A percentile compares a stretch with the other conserved stretches of the same genome.
Conservation (phyloP, 352 stramenopile genomes). For the Globisporangium lucens region DNA sequence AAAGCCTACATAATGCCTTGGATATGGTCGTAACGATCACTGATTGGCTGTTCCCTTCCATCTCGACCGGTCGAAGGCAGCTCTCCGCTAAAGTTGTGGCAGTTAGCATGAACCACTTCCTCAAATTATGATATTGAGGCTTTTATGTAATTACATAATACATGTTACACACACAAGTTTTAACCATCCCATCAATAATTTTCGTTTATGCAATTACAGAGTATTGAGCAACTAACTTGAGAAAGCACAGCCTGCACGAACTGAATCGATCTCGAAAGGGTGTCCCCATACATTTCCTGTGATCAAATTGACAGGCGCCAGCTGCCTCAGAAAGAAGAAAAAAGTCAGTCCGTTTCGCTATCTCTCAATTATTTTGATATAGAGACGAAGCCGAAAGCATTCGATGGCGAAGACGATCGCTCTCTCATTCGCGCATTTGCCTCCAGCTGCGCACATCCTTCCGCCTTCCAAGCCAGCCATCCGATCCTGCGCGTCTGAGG, state of each 20-base stretch:
- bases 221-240: neutral
- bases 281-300: neutral
- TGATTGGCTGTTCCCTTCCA: conserved; percentile 1
- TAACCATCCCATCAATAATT: neutral
- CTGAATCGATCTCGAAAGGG: conserved; percentile 1
- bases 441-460: conserved; percentile 10
- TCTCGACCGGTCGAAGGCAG: neutral
- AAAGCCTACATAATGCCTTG: neutral
- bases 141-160: neutral
- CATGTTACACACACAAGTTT: neutral
- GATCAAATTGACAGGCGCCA: neutral
- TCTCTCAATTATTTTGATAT: neutral
- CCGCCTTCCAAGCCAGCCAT: neutral
- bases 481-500: neutral
- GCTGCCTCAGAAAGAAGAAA: neutral
- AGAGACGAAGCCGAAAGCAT: neutral
- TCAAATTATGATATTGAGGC: neutral
- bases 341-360: conserved; percentile 1
- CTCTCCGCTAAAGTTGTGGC: neutral
- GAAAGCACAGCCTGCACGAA: neutral
- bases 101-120: neutral
- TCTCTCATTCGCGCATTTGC: conserved; percentile 28
- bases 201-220: neutral
- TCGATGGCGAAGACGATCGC: conserved; percentile 2
- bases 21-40: neutral